phyloP scores from a whole-genome alignment of 1,284 basidiomycete genomes.

The Sporisorium iseilematis-ciliati region DNA sequence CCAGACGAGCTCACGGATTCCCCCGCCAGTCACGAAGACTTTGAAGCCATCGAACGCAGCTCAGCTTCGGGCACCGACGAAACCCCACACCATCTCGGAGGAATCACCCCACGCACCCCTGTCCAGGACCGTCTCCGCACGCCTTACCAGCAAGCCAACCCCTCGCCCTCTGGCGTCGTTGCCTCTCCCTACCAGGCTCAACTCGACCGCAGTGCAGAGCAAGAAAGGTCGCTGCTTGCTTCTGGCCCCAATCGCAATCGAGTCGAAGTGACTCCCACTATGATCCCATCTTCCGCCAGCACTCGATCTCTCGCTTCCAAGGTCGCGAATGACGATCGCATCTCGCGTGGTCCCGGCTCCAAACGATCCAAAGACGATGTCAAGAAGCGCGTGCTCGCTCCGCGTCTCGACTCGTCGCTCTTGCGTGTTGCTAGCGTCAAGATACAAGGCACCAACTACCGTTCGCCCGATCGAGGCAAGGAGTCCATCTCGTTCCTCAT shows the following conservation, averaged over 20 bases:
- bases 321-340: conserved; percentile 34
- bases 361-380: conserved; percentile 32
- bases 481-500: conserved; percentile 87
- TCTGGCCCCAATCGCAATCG: conserved; percentile 47
- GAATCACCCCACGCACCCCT: conserved; percentile 13
- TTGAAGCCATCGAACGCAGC: conserved; percentile 52
- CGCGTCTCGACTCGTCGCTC: conserved; percentile 60
- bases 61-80: conserved; percentile 51
- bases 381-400: conserved; percentile 38
- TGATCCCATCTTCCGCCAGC: conserved; percentile 48
- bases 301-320: conserved; percentile 40
- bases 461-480: conserved; percentile 85
- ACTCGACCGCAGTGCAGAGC: conserved; percentile 28
- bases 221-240: conserved; percentile 44
- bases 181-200: conserved; percentile 27
- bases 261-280: conserved; percentile 36
- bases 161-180: conserved; percentile 23
- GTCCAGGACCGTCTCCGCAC: conserved; percentile 21
- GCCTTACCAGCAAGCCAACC: conserved; percentile 19
- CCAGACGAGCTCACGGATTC: conserved; percentile 24
- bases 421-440: conserved; percentile 57
- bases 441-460: conserved; percentile 77
- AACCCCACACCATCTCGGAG: conserved; percentile 12
- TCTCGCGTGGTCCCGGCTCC: conserved; percentile 23
- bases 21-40: conserved; percentile 39